phyloP scores from a whole-genome alignment of 2,329 filamentous ascomycete genomes.

The Diaporthe eres region DNA sequence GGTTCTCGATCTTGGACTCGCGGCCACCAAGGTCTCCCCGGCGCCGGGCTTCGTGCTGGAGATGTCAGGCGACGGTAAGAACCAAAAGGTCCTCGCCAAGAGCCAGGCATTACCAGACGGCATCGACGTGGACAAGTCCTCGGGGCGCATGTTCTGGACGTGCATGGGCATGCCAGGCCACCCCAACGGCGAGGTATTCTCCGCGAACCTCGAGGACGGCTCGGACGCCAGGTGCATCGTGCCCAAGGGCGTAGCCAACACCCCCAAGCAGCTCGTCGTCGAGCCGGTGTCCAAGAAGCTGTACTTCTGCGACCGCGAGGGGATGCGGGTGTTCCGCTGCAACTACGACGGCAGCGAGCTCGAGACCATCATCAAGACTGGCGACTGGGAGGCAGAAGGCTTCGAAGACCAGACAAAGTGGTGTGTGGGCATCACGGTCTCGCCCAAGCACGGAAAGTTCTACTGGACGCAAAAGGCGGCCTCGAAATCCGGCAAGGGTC shows the following conservation, averaged over 20 bases:
- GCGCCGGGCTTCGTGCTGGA: slow-evolving; percentile 43
- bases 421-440: slow-evolving; percentile 70
- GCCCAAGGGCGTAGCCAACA: slow-evolving; percentile 60
- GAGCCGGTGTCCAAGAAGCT: slow-evolving; percentile 51
- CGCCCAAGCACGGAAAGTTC: slow-evolving; percentile 57
- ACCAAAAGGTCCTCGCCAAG: slow-evolving; percentile 45
- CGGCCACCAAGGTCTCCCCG: slow-evolving; percentile 36
- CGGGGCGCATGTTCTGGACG: slow-evolving; percentile 62
- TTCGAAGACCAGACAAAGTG: slow-evolving; percentile 55
- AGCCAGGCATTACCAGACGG: slow-evolving; percentile 58
- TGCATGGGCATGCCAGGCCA: slow-evolving; percentile 59
- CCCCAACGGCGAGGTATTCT: slow-evolving; percentile 60
- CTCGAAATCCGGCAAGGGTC: slow-evolving; percentile 64
- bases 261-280: slow-evolving; percentile 59
- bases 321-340: slow-evolving; percentile 55
- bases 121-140: slow-evolving; percentile 53
- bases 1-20: slow-evolving; percentile 49
- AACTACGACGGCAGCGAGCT: slow-evolving; percentile 56
- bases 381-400: slow-evolving; percentile 36
- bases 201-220: slow-evolving; percentile 62
- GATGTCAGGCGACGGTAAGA: slow-evolving; percentile 44
- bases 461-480: slow-evolving; percentile 74
- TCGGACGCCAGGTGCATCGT: slow-evolving; percentile 59
- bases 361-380: slow-evolving; percentile 55
- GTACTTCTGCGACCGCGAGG: slow-evolving; percentile 62